Percentiles rank a stretch among this genome's conserved stretches.
These are phyloP conservation scores for Hemisphaericaspora lyxosophila DNA, from an alignment of 1,139 yeast species.

Conservation along the genomic window DNA sequence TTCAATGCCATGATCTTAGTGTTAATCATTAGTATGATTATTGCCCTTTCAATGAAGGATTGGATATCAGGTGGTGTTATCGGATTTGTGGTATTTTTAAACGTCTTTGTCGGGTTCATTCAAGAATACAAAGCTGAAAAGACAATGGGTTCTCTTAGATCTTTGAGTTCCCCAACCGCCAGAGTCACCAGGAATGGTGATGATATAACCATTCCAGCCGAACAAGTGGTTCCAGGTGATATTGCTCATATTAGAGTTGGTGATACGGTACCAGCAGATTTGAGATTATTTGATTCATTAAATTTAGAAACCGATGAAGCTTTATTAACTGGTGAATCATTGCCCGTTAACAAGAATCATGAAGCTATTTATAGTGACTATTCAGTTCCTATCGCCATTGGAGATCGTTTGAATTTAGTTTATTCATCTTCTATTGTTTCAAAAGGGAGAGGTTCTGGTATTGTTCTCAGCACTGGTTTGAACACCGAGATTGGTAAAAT, in stretches of 20 bases:
- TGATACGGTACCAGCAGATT: slow-evolving; percentile 78
- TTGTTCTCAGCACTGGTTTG: slow-evolving; percentile 67
- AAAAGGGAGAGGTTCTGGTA: slow-evolving; percentile 75
- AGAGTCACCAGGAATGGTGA: slow-evolving; percentile 64
- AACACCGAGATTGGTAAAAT: slow-evolving; percentile 75
- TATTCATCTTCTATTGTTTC: slow-evolving; percentile 70
- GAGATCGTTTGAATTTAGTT: slow-evolving; percentile 74
- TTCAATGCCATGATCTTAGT: slow-evolving; percentile 83
- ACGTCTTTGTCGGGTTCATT: slow-evolving; percentile 66
- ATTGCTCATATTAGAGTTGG: slow-evolving; percentile 66
- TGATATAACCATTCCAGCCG: slow-evolving; percentile 59
- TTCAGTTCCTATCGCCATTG: slow-evolving; percentile 54
- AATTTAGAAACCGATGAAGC: slow-evolving; percentile 84
- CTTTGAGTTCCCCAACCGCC: slow-evolving; percentile 73
- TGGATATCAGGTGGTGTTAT: slow-evolving; percentile 87
- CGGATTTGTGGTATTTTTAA: slow-evolving; percentile 65
- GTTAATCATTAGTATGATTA: slow-evolving; percentile 69
- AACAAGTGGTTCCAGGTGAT: slow-evolving; percentile 82
- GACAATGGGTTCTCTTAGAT: slow-evolving; percentile 74
- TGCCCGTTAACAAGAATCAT: slow-evolving; percentile 66
- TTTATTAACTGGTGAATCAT: slow-evolving; percentile 74
- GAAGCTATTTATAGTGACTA: slow-evolving; percentile 37
- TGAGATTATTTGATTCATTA: slow-evolving; percentile 58
- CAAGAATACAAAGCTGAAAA: slow-evolving; percentile 77
- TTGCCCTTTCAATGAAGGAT: slow-evolving; percentile 74